Evolutionary conservation across 352 stramenopile species (phyloP).

Genomic region (Pythium rishiriense): DNA sequence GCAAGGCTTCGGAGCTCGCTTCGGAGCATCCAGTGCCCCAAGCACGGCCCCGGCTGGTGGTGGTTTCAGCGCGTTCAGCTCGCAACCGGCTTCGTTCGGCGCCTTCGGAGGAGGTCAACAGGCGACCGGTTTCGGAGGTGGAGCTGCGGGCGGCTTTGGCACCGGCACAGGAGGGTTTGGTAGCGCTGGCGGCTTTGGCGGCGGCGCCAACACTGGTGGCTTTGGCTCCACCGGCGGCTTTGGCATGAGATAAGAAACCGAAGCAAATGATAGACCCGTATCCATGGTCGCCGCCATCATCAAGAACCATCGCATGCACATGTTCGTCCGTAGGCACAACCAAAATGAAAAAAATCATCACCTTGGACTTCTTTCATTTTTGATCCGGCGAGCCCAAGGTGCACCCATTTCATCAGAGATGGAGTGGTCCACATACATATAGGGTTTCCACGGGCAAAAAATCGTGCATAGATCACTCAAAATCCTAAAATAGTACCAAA

Average conservation of each 20-base stretch:
- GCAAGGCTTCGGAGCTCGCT: conserved; percentile 30
- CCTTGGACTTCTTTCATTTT: too few species aligned
- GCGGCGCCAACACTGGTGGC: conserved; percentile 2
- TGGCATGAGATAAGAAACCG: conserved; percentile 8
- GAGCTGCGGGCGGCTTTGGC: conserved; percentile 29
- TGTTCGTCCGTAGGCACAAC: not conserved
- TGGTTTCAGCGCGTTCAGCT: conserved; percentile 37
- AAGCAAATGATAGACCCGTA: not conserved
- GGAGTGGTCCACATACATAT: not conserved
- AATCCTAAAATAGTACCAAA: not conserved
- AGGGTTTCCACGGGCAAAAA: not conserved
- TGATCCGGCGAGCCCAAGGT: not conserved
- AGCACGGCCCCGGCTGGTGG: conserved; percentile 27
- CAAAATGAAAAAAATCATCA: not conserved
- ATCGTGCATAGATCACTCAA: not conserved
- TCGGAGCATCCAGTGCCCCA: conserved; percentile 27
- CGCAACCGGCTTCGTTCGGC: conserved; percentile 24
- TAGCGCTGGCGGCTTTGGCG: conserved; percentile 20
- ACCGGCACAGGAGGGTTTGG: conserved; percentile 28
- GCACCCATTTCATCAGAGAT: not conserved
- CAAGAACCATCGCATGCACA: not conserved
- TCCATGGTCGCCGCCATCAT: not conserved
- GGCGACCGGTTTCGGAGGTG: conserved; percentile 15
- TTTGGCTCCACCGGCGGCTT: conserved; percentile 10
- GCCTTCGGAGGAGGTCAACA: conserved; percentile 18